A percentile compares a stretch with the other conserved stretches of the same genome.
Evolutionary conservation across 371 early-diverging fungal species (phyloP).

Genomic region (Mucor sp.): DNA sequence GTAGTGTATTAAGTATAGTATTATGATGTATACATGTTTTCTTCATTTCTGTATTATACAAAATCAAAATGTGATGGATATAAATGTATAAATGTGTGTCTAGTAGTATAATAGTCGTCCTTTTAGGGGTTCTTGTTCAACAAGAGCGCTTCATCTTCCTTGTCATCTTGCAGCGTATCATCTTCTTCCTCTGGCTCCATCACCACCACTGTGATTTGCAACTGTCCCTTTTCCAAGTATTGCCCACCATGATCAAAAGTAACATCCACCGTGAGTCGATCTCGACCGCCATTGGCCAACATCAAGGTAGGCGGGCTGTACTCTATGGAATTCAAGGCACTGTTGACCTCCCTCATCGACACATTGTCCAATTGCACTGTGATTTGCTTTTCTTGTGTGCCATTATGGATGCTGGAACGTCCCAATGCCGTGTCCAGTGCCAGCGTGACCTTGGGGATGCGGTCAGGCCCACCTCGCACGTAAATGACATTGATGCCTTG

Average conservation of each 20-base stretch:
- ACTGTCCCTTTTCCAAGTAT: slow-evolving; percentile 6
- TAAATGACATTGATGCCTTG: slow-evolving; percentile 59
- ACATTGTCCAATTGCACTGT: slow-evolving; percentile 21
- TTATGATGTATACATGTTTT: no score
- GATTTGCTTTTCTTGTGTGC: slow-evolving; percentile 7
- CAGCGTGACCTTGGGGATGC: slow-evolving; percentile 20
- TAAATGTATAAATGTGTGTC: neutral
- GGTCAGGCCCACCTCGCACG: slow-evolving; percentile 51
- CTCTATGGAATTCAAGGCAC: slow-evolving; percentile 32
- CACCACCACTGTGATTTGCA: slow-evolving; percentile 33
- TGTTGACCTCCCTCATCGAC: slow-evolving; percentile 39
- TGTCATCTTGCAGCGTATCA: slow-evolving; percentile 10
- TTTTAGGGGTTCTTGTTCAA: slow-evolving; percentile 4
- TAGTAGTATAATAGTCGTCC: neutral
- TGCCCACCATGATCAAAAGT: slow-evolving; percentile 19
- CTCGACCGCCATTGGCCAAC: slow-evolving; percentile 46
- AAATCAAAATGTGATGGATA: neutral
- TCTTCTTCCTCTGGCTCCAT: slow-evolving; percentile 43
- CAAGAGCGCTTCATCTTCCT: neutral
- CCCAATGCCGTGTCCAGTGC: slow-evolving; percentile 34
- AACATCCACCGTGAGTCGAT: slow-evolving; percentile 31
- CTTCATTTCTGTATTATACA: no score
- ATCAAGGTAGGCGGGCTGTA: slow-evolving; percentile 38
- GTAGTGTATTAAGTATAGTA: no score
- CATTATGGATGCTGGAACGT: slow-evolving; percentile 13